Percentiles rank a stretch among this genome's conserved stretches.
Evolutionary conservation across 495 filamentous ascomycete genomes (phyloP).

Genomic region (Bryoglossum gracile): DNA sequence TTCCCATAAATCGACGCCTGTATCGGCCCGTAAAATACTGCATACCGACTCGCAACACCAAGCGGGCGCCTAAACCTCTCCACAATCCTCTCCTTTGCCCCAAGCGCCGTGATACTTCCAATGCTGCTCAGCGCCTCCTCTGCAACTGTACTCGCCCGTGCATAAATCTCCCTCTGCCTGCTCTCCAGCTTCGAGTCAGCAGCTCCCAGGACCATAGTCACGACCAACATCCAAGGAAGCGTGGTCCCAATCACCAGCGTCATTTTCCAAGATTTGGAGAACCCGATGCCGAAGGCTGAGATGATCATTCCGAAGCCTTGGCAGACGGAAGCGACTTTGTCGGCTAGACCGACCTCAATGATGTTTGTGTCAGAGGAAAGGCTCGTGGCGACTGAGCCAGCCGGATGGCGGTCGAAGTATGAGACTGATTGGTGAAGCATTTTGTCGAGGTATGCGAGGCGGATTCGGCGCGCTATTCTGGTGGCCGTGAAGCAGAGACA

Average conservation of each 20-base stretch:
- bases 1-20: not conserved
- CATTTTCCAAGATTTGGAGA: constrained; percentile 59
- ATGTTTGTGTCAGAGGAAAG: not conserved
- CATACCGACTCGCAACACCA: not conserved
- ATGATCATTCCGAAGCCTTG: constrained; percentile 32
- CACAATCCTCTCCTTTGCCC: not conserved
- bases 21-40: not conserved
- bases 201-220: not conserved
- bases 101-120: not conserved
- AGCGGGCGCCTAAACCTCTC: not conserved
- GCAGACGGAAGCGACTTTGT: not conserved
- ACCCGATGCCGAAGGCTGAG: constrained; percentile 44
- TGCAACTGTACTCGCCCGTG: not conserved
- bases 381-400: constrained; percentile 1
- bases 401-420: not conserved
- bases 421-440: not conserved
- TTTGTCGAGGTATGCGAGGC: not conserved
- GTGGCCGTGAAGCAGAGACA: not conserved
- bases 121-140: constrained; percentile 5
- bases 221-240: constrained; percentile 26
- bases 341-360: constrained; percentile 1
- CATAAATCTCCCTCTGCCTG: not conserved
- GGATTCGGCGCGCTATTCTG: not conserved
- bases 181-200: not conserved
- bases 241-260: constrained; percentile 44